These are phyloP conservation scores for Epichloe coenophiala DNA, from an alignment of 2,329 filamentous ascomycete genomes.

Conservation along the genomic window DNA sequence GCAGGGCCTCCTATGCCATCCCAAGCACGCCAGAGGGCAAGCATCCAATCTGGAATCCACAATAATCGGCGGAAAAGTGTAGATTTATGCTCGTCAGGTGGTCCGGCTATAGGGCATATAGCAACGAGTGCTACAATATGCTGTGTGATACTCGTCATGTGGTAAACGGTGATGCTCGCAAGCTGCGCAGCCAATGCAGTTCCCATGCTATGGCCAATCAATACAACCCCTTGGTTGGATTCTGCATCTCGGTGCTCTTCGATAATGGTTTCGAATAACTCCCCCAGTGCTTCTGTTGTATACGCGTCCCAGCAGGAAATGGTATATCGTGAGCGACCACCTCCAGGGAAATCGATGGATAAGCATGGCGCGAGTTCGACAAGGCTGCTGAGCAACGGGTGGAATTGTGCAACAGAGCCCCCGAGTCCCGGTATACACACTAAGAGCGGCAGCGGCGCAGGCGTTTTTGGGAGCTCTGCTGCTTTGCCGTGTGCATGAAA, in stretches of 20 bases:
- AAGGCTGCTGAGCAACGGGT: slow-evolving; percentile 66
- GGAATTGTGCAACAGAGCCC: slow-evolving; percentile 83
- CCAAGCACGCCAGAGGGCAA: slow-evolving; percentile 64
- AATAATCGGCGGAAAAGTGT: slow-evolving; percentile 42
- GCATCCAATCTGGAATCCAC: slow-evolving; percentile 56
- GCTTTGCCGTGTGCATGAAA: slow-evolving; percentile 70
- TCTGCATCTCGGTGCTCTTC: slow-evolving; percentile 55
- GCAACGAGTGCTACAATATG: slow-evolving; percentile 65
- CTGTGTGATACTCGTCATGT: slow-evolving; percentile 39
- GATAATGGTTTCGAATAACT: slow-evolving; percentile 63
- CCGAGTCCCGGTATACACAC: slow-evolving; percentile 90
- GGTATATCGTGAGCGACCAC: slow-evolving; percentile 65
- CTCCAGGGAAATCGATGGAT: slow-evolving; percentile 82
- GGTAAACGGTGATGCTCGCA: slow-evolving; percentile 31
- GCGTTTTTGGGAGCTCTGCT: slow-evolving; percentile 48
- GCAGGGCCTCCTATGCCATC: slow-evolving; percentile 67
- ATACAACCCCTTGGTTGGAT: slow-evolving; percentile 55
- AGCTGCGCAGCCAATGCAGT: slow-evolving; percentile 64
- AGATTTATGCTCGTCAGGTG: slow-evolving; percentile 35
- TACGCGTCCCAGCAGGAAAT: slow-evolving; percentile 67
- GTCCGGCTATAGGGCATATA: slow-evolving; percentile 63
- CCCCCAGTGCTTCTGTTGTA: slow-evolving; percentile 57
- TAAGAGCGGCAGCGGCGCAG: slow-evolving; percentile 64
- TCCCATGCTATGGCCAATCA: slow-evolving; percentile 86
- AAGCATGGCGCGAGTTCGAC: slow-evolving; percentile 68